Evolutionary conservation across 768 basidiomycete genomes (phyloP).

Genomic region (Kwoniella sp.): DNA sequence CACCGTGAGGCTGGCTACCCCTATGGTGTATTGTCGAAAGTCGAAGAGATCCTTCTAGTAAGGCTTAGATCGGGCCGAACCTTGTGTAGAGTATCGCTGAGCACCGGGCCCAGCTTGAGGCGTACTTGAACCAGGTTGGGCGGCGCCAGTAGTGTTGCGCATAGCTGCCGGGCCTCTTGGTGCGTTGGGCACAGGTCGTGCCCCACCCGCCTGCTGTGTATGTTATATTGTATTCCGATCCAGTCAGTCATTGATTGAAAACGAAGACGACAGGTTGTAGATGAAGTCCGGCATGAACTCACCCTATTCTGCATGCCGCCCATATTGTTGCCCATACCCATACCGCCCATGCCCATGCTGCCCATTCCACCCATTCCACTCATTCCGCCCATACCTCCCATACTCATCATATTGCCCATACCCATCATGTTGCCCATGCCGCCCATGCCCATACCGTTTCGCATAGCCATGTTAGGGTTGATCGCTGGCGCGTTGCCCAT

Average conservation of each 20-base stretch:
- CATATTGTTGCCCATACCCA: conserved; percentile 29
- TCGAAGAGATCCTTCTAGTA: too few relatives aligned
- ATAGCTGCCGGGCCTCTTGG: conserved; percentile 55
- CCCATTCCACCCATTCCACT: conserved; percentile 51
- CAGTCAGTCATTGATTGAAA: background rate
- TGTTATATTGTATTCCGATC: background rate
- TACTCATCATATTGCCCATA: conserved; percentile 34
- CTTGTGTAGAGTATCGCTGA: conserved; percentile 54
- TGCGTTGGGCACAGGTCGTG: conserved; percentile 45
- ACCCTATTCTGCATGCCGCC: conserved; percentile 23
- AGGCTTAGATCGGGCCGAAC: conserved; percentile 48
- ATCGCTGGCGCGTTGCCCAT: conserved; percentile 50
- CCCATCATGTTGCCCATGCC: conserved; percentile 35
- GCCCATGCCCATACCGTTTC: conserved; percentile 31
- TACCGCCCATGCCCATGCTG: conserved; percentile 27
- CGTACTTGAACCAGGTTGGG: conserved; percentile 6
- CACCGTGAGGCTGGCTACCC: too few relatives aligned
- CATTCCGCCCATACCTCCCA: conserved; percentile 55
- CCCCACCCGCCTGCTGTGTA: conserved; percentile 8
- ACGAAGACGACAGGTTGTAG: background rate
- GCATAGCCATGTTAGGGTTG: conserved; percentile 50
- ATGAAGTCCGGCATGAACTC: conserved; percentile 6
- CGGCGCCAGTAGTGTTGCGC: conserved; percentile 30
- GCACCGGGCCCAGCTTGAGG: conserved; percentile 30
- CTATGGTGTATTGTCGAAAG: too few relatives aligned